These are phyloP conservation scores for Arthrobotrys conoides DNA, from an alignment of 2,329 filamentous ascomycete species.

Conservation along the genomic window DNA sequence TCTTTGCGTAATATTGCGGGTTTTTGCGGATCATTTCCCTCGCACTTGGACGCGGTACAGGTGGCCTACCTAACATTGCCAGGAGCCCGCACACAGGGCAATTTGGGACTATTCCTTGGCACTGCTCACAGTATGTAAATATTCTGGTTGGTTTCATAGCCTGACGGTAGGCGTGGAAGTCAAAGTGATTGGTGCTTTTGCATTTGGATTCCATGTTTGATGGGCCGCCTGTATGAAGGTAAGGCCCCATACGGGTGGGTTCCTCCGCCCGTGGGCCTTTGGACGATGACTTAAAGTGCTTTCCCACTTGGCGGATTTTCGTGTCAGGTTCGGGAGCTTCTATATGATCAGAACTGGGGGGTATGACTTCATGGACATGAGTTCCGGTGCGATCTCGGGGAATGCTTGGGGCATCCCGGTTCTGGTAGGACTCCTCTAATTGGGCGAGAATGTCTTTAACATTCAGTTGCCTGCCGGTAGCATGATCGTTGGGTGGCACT, in stretches of 20 bases:
- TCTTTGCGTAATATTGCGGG: constrained; percentile 13
- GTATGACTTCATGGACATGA: not conserved
- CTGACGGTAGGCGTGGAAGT: constrained; percentile 24
- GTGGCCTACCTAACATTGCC: constrained; percentile 1
- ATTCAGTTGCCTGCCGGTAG: not conserved
- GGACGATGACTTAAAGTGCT: not conserved
- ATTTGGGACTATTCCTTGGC: constrained; percentile 18
- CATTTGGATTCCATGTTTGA: constrained; percentile 19
- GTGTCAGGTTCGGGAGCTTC: not conserved
- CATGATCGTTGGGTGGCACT: not conserved
- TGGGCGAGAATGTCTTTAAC: constrained; percentile 6
- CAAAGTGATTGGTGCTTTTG: constrained; percentile 14
- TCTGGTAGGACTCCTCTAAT: not conserved
- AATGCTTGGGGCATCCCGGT: not conserved
- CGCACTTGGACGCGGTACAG: constrained; percentile 4
- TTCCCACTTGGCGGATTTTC: not conserved
- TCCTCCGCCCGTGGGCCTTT: not conserved
- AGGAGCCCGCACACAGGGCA: constrained; percentile 28
- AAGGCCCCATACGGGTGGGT: not conserved
- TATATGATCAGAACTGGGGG: not conserved
- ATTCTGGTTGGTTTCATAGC: constrained; percentile 20
- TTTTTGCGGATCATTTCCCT: constrained; percentile 40
- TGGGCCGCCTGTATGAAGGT: not conserved
- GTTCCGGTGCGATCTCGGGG: not conserved
- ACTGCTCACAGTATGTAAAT: constrained; percentile 35